A percentile compares a stretch with the other conserved stretches of the same genome.
phyloP scores from a whole-genome alignment of 352 stramenopile species.

The Phytophthora macrochlamydospora region DNA sequence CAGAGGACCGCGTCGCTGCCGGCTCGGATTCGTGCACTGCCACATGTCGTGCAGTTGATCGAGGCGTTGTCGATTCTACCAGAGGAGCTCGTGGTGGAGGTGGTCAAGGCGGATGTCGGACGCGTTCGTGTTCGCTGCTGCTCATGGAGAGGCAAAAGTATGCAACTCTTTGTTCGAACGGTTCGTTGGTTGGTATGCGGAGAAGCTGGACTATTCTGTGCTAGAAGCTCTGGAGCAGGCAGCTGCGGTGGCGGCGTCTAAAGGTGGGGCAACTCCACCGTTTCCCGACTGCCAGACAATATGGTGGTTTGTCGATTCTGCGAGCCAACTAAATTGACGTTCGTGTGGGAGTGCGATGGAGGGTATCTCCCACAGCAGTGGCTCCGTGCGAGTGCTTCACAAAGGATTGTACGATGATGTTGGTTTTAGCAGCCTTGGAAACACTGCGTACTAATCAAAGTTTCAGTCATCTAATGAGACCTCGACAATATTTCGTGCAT shows the following conservation, averaged over 20 bases:
- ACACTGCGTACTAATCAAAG: background rate
- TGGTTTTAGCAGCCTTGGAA: background rate
- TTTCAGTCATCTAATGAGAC: conserved; percentile 48
- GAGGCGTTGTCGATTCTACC: background rate
- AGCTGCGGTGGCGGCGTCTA: too few species aligned
- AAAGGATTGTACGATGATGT: conserved; percentile 50
- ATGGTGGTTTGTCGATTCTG: conserved; percentile 49
- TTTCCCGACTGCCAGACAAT: conserved; percentile 39
- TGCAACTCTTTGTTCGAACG: too few species aligned
- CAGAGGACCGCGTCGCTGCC: conserved; percentile 16
- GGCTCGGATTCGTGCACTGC: conserved; percentile 21
- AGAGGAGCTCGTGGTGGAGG: background rate
- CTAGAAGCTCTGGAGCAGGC: too few species aligned
- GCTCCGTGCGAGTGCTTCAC: conserved; percentile 42
- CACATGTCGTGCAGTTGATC: conserved; percentile 2
- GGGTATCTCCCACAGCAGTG: conserved; percentile 18
- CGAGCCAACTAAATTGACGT: conserved; percentile 50
- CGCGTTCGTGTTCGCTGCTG: background rate
- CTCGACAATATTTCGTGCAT: conserved; percentile 50
- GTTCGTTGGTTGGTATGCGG: too few species aligned
- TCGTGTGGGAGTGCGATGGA: conserved; percentile 55
- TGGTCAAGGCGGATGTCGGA: background rate
- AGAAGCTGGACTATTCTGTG: too few species aligned
- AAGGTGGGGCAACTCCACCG: conserved; percentile 1
- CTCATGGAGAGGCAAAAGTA: background rate